Percentiles rank a stretch among this genome's conserved stretches.
phyloP scores from a whole-genome alignment of 805 yeast genomes.

The Kuraishia piskuri region DNA sequence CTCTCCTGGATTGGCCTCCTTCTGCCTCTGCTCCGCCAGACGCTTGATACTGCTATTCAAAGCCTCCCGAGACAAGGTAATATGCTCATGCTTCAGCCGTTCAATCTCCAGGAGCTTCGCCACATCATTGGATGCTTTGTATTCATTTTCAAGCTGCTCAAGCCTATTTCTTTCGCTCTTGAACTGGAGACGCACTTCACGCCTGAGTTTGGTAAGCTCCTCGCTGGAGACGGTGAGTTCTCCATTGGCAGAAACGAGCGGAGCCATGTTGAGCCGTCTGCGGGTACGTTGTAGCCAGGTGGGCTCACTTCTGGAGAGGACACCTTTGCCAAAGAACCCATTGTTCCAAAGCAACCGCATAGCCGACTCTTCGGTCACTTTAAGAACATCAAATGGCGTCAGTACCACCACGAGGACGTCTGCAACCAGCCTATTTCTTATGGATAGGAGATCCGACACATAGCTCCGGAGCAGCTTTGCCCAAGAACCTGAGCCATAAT shows the following conservation, averaged over 20 bases:
- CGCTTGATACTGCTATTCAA: constrained; percentile 10
- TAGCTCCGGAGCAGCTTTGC: background rate
- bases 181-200: constrained; percentile 65
- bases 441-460: background rate
- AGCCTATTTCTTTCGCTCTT: constrained; percentile 57
- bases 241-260: background rate
- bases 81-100: background rate
- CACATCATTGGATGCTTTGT: constrained; percentile 13
- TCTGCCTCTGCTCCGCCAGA: background rate
- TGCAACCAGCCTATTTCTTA: background rate
- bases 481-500: background rate
- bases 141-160: constrained; percentile 37
- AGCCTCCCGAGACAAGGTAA: background rate
- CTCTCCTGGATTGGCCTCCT: constrained; percentile 1
- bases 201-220: constrained; percentile 65
- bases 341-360: constrained; percentile 63
- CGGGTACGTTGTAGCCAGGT: constrained; percentile 72
- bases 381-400: constrained; percentile 23
- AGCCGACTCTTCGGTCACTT: constrained; percentile 31
- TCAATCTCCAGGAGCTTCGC: constrained; percentile 27
- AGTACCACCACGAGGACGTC: background rate
- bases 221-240: constrained; percentile 41
- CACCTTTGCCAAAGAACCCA: constrained; percentile 95
- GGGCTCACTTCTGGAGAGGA: constrained; percentile 84
- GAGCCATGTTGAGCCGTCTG: constrained; percentile 39